Evolutionary conservation across 352 stramenopile species (phyloP), one percentile per base, ranked within the genome.

Genomic region (Pilasporangium apinafurcum): DNA sequence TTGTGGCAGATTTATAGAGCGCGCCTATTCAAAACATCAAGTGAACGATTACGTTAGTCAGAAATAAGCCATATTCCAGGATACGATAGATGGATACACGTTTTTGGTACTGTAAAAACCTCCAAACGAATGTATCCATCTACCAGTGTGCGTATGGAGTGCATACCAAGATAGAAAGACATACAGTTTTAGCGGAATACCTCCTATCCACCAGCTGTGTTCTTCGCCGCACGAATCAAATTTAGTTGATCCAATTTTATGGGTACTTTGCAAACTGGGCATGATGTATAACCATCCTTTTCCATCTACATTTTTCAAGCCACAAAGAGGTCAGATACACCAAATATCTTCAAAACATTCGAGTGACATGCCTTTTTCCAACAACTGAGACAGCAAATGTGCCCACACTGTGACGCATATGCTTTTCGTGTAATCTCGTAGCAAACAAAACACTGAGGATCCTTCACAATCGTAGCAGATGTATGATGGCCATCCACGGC

Each of bases 371-470:
- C 78, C 78, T 87, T 89, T 71, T 88, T 80, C 82, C 82, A 93
- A 44, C 82, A 93, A 5, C 47, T 39, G 25, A 82, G 63, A 51
- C 82, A 93, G 51, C 82, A 93, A 54, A 93, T 87, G 48, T 93
- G 82, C 5, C 82, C 82, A 25, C 82, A 93, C 21, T 75, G 67
- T 1, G 82, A 77, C 13, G 82, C 82, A 52, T 70, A 88, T 8
- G 82, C 78, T 50, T 88, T 90, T 4, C 57, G 70, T 0, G 73
- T 69, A 25, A 92, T 83, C 31, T 93, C 79, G 47, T 87, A 92
- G 55, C 82, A 93, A 20, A 93, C 81, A 27, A 83, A 68, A 36
- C 82, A 93, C 55, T 93, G 82, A 3, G 82, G 82, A 24, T 91
- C 67, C 35, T 86, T 68, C 13, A 93, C 64, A 8, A 86, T 48